Evolutionary conservation across 345 rosid genomes (phyloP), one percentile per base, ranked within the genome.

Genomic region (Turritis glabra): DNA sequence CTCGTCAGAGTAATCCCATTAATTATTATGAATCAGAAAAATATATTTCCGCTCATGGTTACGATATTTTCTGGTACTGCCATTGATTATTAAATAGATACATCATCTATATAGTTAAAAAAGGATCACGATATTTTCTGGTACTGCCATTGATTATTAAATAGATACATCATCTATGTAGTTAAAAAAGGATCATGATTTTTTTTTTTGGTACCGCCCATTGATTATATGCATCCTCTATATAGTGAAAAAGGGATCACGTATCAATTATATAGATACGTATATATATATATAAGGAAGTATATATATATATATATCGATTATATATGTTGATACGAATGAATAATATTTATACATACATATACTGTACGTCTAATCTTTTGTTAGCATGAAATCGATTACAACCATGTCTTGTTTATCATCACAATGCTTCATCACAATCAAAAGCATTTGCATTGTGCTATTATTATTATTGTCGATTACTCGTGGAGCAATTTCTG

Each of bases 391-490:
- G 29, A 41, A 62, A 19, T 23, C 17, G 25, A 43, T 30, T 21
- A 7, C 21, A 19, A 58, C 52, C 12, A 74, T 74, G 78, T 46
- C 40, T 56, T 33, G 14, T 60, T 14, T 56, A 41, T 51, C 64
- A 68, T 76, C 64, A 67, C 56, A 51, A 59, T 48, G 73, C 23
- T 56, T 57, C 72, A n/a, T 27, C 43, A 48, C 46, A n/a, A 41
- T 73, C 56, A 43, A 58, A 59, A 50, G 44, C 74, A 38, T 75
- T 30, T 58, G 67, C 64, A 30, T 76, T 41, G 70, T 18, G 47
- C 23, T 68, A 10, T 33, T 69, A 12, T 8, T 52, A 23, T 9
- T 54, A 25, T 13, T 76, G 44, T 62, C 43, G 19, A 54, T 69
- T 25, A 0, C 51, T 43, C 12, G 51, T 43, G 65, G 21, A 58